A percentile compares a stretch with the other conserved stretches of the same genome.
Conservation (phyloP, 768 basidiomycete species). For the Lactarius tabidus region DNA sequence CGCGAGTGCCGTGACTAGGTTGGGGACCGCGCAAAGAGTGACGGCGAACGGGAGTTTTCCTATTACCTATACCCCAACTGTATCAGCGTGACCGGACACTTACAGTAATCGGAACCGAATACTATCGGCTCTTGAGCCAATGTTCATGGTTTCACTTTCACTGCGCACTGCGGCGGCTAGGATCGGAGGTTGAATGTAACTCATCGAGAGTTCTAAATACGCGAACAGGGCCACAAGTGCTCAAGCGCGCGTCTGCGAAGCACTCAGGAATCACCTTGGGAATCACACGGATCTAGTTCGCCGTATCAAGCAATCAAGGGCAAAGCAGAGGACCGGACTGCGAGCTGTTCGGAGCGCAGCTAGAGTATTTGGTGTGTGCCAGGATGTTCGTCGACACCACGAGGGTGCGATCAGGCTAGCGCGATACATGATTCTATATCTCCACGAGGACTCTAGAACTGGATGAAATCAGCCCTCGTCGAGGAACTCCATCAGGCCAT, state of each 20-base stretch:
- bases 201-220: neutral
- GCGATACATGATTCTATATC: neutral
- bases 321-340: constrained; percentile 82
- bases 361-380: constrained; percentile 80
- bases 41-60: neutral
- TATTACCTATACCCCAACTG: neutral
- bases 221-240: constrained; percentile 47
- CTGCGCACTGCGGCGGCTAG: neutral
- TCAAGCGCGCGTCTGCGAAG: constrained; percentile 69
- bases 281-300: constrained; percentile 95
- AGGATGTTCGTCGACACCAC: constrained; percentile 88
- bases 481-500: constrained; percentile 79
- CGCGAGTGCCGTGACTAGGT: neutral
- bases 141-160: neutral
- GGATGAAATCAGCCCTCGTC: constrained; percentile 98
- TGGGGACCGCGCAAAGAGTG: neutral
- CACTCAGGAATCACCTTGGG: constrained; percentile 55
- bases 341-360: constrained; percentile 71
- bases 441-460: constrained; percentile 61
- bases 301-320: constrained; percentile 98
- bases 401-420: constrained; percentile 43
- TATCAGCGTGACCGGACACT: neutral
- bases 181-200: neutral
- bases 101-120: neutral
- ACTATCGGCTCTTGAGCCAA: neutral